Conservation (phyloP, 495 filamentous ascomycete species). For the Tetracladium setigerum region DNA sequence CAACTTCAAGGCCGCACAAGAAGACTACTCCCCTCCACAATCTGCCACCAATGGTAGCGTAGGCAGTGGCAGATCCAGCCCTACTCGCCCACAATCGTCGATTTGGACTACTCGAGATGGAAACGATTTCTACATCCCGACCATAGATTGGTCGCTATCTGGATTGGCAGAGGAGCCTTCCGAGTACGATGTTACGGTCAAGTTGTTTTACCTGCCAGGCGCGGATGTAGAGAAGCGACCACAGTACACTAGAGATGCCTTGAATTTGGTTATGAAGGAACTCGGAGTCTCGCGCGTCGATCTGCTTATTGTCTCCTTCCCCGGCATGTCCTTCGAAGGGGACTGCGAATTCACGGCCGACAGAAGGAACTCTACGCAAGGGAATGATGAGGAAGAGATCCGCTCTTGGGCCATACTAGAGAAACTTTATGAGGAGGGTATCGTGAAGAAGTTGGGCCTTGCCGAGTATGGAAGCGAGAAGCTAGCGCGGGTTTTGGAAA, state of each 20-base stretch:
- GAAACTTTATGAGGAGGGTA: conserved; percentile 58
- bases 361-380: conserved; percentile 50
- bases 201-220: conserved; percentile 82
- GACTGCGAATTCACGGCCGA: conserved; percentile 78
- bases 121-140: conserved; percentile 64
- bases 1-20: conserved; percentile 68
- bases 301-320: conserved; percentile 88
- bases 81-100: conserved; percentile 24
- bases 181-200: conserved; percentile 88
- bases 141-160: conserved; percentile 60
- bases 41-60: conserved; percentile 17
- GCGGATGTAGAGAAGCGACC: conserved; percentile 52
- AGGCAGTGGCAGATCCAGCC: conserved; percentile 8
- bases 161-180: conserved; percentile 68
- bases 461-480: conserved; percentile 87
- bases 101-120: conserved; percentile 59
- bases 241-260: conserved; percentile 64
- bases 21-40: conserved; percentile 38
- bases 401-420: conserved; percentile 67
- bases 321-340: conserved; percentile 86
- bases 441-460: conserved; percentile 68
- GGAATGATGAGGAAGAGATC: conserved; percentile 56
- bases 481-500: conserved; percentile 45
- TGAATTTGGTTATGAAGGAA: conserved; percentile 70
- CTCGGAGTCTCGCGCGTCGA: conserved; percentile 70